These are phyloP conservation scores for Thraustochytrium sp. DNA, from an alignment of 352 stramenopile genomes.

Conservation along the genomic window DNA sequence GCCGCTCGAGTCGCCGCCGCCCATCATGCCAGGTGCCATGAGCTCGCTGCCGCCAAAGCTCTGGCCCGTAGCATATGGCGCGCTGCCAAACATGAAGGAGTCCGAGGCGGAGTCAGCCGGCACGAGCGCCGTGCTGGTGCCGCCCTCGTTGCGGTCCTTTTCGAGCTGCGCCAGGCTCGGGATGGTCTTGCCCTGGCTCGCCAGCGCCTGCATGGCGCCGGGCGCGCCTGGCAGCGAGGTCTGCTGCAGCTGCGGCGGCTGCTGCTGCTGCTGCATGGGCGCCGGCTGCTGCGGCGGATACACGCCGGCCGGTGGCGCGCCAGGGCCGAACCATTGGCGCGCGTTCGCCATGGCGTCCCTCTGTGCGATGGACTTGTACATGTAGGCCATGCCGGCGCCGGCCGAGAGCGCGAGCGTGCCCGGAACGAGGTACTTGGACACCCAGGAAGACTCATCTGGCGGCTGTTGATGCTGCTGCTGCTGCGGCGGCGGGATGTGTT, in stretches of 20 bases:
- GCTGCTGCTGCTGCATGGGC: not conserved
- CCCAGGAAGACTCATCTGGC: not conserved
- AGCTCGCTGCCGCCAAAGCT: not conserved
- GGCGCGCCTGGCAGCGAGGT: constrained; percentile 9
- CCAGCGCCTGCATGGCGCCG: constrained; percentile 25
- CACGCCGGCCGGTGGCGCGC: not conserved
- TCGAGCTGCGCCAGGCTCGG: not conserved
- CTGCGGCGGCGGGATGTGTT: not conserved
- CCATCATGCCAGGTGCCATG: not conserved
- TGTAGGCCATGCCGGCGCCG: constrained; percentile 15
- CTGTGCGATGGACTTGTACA: constrained; percentile 39
- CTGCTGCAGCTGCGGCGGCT: not conserved
- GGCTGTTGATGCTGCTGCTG: not conserved
- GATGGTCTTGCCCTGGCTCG: constrained; percentile 12
- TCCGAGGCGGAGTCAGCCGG: not conserved
- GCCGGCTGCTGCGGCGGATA: not conserved
- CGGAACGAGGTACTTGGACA: constrained; percentile 12
- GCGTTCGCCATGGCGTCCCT: not conserved
- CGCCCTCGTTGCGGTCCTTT: not conserved
- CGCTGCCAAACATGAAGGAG: constrained; percentile 38
- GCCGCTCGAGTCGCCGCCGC: not conserved
- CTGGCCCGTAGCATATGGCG: not conserved
- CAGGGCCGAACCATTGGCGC: not conserved
- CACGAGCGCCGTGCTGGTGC: not conserved
- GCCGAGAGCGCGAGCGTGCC: constrained; percentile 27